Conservation (phyloP, 805 yeast species). For the Hanseniaspora guilliermondii region DNA sequence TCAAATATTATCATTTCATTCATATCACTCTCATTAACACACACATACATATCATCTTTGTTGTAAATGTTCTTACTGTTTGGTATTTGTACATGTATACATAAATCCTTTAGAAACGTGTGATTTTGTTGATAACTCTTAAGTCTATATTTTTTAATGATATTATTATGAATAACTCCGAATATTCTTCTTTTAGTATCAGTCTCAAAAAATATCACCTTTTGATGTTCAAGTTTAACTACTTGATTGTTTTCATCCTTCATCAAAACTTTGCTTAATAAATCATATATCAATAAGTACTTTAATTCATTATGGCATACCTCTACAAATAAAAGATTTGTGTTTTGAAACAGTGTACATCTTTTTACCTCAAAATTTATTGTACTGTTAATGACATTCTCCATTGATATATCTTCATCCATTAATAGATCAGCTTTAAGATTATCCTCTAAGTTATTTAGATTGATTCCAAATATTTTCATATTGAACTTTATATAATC, state of each 20-base stretch:
- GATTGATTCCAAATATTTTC: constrained; percentile 2
- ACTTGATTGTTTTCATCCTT: background rate
- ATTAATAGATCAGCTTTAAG: background rate
- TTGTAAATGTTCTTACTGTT: background rate
- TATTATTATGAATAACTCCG: background rate
- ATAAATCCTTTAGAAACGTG: background rate
- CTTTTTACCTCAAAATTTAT: constrained; percentile 1
- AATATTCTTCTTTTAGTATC: background rate
- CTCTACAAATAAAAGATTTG: background rate
- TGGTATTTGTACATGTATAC: background rate
- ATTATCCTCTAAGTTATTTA: background rate
- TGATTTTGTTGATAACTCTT: background rate
- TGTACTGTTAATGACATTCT: background rate
- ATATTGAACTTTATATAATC: constrained; percentile 1
- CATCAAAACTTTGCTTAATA: background rate
- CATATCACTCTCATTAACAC: background rate
- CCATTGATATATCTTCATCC: background rate
- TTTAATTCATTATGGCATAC: background rate
- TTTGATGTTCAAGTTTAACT: background rate
- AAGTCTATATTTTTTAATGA: background rate
- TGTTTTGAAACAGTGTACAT: constrained; percentile 2
- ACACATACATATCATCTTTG: background rate
- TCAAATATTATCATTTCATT: constrained; percentile 3
- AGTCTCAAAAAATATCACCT: background rate
- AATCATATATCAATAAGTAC: constrained; percentile 1